Base-by-base conservation (phyloP, 345 rosid genomes). In the Salix viminalis region DNA sequence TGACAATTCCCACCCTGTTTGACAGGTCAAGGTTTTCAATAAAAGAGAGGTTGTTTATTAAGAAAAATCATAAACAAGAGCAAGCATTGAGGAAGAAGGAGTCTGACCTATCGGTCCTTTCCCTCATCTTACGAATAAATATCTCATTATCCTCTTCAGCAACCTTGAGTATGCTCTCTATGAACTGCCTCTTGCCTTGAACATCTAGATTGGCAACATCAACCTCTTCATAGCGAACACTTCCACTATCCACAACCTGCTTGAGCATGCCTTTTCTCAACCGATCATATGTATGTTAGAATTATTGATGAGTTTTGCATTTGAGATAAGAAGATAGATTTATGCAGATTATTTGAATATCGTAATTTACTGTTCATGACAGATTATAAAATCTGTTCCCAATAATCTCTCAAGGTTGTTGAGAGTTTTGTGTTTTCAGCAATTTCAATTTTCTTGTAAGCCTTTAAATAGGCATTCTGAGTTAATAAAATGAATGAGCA, bases 61-160 rank as follows among this genome's bases (percentile, higher is more conserved):
- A 6, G 26, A 73, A 14, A 9, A 4, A 10, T 21, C 30, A 37
- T 42, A 39, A 23, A 42, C 18, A 41, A 11, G 21, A 66, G 21
- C 4, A 46, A 9, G 13, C 9, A 1, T 8, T 9, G 7, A 14
- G 23, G 23, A n/a, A 46, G 12, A 37, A 8, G 65, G 62, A 54
- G 39, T 23, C n/a, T 42, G 18, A 90, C 91, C 88, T 87, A 16
- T 90, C 89, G 70, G 81, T 90, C 24, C 90, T 85, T n/a, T 83
- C 85, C 32, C 90, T 78, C 23, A 88, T 81, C 41, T 84, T 71
- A 12, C 42, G 75, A 18, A 90, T 83, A 44, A 90, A 84, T 67
- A 75, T 84, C 79, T 86, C 90, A 52, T 90, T 90, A 62, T 88
- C 93, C 24, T 87, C 87, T 70, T 90, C 93, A 54, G 81, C 90